phyloP scores from a whole-genome alignment of 495 filamentous ascomycete genomes.

The Lentithecium fluviatile region DNA sequence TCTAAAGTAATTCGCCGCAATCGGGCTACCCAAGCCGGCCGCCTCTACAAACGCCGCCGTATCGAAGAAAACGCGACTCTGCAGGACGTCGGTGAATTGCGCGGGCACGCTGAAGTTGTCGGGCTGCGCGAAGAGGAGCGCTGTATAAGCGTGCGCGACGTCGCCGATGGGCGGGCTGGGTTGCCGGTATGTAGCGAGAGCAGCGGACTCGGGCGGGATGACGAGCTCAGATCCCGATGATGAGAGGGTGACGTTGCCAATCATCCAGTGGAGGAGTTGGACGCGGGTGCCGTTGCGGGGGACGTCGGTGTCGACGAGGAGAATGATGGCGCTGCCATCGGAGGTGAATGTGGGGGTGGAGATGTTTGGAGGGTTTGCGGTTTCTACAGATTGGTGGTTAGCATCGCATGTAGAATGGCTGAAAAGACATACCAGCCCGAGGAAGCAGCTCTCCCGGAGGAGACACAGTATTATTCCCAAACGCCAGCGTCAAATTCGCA shows the following conservation, averaged over 20 bases:
- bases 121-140: conserved; percentile 44
- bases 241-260: conserved; percentile 35
- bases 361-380: conserved; percentile 22
- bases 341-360: conserved; percentile 10
- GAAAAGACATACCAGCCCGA: conserved; percentile 15
- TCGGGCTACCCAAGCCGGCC: conserved; percentile 26
- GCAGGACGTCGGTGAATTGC: conserved; percentile 41
- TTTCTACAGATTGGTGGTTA: conserved; percentile 9
- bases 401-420: background rate
- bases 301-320: conserved; percentile 47
- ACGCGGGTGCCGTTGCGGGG: conserved; percentile 34
- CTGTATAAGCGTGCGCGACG: conserved; percentile 45
- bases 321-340: conserved; percentile 23
- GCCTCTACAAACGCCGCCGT: conserved; percentile 39
- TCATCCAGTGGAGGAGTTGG: conserved; percentile 47
- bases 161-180: conserved; percentile 42
- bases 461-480: conserved; percentile 18
- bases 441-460: conserved; percentile 27
- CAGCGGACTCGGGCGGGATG: background rate
- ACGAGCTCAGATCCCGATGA: conserved; percentile 18
- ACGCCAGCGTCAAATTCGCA: conserved; percentile 5
- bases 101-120: conserved; percentile 37
- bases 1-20: conserved; percentile 46
- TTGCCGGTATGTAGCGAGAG: conserved; percentile 40
- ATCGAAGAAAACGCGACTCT: conserved; percentile 43